Evolutionary conservation across 1,284 basidiomycete genomes (phyloP).

Genomic region (Thelephora terrestris): DNA sequence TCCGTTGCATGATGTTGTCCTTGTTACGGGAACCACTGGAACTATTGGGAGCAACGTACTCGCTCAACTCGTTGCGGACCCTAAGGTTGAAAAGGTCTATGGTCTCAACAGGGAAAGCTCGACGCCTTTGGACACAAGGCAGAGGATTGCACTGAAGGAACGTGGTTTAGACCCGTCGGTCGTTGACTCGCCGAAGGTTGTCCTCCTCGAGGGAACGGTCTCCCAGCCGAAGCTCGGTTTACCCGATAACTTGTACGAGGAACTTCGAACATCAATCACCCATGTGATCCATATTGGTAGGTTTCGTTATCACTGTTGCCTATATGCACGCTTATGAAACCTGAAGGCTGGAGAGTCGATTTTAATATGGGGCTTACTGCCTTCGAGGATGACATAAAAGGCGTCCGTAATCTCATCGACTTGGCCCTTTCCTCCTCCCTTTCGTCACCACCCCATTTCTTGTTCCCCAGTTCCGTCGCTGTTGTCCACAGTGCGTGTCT

Average conservation of each 20-base stretch:
- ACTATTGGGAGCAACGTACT: constrained; percentile 10
- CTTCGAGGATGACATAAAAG: constrained; percentile 13
- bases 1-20: constrained; percentile 3
- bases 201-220: constrained; percentile 20
- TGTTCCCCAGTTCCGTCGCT: constrained; percentile 27
- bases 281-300: constrained; percentile 19
- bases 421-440: constrained; percentile 11
- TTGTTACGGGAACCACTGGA: constrained; percentile 13
- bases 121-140: constrained; percentile 10
- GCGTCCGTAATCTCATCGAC: constrained; percentile 12
- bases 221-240: constrained; percentile 18
- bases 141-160: constrained; percentile 19
- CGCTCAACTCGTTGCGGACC: constrained; percentile 5
- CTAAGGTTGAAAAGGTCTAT: constrained; percentile 6
- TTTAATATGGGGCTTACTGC: constrained; percentile 15
- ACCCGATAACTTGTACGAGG: constrained; percentile 11
- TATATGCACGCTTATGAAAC: neutral
- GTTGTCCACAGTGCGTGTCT: constrained; percentile 8
- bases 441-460: constrained; percentile 17
- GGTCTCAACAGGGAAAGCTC: constrained; percentile 8
- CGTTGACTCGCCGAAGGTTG: constrained; percentile 20
- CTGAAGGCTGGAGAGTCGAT: constrained; percentile 16
- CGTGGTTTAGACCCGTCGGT: constrained; percentile 20
- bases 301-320: neutral
- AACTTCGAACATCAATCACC: constrained; percentile 17